Evolutionary conservation across 2,329 filamentous ascomycete genomes (phyloP).

Genomic region (Botrytis pseudocinerea): DNA sequence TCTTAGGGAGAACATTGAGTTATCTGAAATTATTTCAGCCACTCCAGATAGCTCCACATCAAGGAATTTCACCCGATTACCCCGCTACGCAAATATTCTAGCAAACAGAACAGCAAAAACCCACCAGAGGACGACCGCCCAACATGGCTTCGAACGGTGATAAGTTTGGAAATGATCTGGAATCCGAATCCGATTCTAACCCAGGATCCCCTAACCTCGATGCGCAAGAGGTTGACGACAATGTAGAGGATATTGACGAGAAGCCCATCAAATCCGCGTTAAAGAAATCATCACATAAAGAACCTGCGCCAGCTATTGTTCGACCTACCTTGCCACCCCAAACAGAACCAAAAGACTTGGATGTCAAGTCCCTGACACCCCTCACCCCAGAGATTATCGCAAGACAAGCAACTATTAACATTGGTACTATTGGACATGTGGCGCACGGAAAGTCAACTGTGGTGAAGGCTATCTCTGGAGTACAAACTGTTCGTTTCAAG

Average conservation of each 20-base stretch:
- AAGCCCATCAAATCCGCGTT: constrained; percentile 80
- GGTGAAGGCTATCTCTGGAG: constrained; percentile 97
- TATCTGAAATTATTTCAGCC: not conserved
- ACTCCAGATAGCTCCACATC: constrained; percentile 4
- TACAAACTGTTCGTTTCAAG: constrained; percentile 99
- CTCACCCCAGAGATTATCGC: constrained; percentile 96
- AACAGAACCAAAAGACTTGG: constrained; percentile 86
- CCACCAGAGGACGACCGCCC: constrained; percentile 29
- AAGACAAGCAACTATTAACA: constrained; percentile 97
- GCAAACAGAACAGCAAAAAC: constrained; percentile 19
- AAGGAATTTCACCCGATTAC: constrained; percentile 17
- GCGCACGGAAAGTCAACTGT: constrained; percentile 99
- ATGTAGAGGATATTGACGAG: constrained; percentile 56
- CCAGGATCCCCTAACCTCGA: constrained; percentile 56
- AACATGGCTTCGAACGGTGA: constrained; percentile 51
- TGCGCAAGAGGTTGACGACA: constrained; percentile 57
- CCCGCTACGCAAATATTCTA: constrained; percentile 26
- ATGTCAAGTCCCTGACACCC: constrained; percentile 77
- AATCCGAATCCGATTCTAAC: constrained; percentile 62
- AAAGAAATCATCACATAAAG: constrained; percentile 69
- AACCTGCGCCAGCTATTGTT: constrained; percentile 57
- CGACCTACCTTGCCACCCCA: constrained; percentile 78
- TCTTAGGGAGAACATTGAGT: not conserved
- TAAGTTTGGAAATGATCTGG: constrained; percentile 70
- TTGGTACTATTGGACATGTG: constrained; percentile 97